Evolutionary conservation across 306 rosid species (phyloP), one percentile per base, ranked within the genome.

Genomic region (Styphnolobium japonicum): DNA sequence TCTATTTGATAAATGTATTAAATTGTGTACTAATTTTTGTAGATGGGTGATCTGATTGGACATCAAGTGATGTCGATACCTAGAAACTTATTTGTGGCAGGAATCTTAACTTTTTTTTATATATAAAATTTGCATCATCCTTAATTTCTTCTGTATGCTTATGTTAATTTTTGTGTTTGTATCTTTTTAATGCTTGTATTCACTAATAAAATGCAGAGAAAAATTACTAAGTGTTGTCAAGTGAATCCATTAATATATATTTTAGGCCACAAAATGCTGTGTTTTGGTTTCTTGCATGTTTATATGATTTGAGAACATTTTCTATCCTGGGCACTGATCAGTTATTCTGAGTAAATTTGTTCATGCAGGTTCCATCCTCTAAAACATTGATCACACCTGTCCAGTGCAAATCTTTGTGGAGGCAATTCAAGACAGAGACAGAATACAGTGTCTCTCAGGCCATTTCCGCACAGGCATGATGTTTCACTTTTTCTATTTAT

Each of bases 401-500:
- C 76, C 97, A 94, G 85, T 94, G 98, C 89, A 94, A 90, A 79
- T 88, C 95, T 53, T 74, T 94, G 79, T 94, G 98, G 98, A 85
- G 93, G 90, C 96, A 94, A 85, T 94, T 94, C 86, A 89, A 87
- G 82, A 51, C 79, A 52, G 97, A 94, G 89, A 92, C 97, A 8
- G 98, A 90, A 65, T 92, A 86, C 80, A 86, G 73, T n/a, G 96
- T 94, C 45, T 83, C 98, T 71, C 98, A 94, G 85, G 98, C 98
- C 75, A 90, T 94, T 77, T 43, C 97, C 69, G 97, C 98, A 29
- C 98, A 94, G 98, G 98, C 84, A 85, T 39, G 85, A 58, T 79
- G 33, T 46, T 56, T 60, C 31, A 40, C 55, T 57, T 60, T 19
- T 79, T 61, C 31, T 40, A 67, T 77, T 80, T 53, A 66, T 80